Evolutionary conservation across 192 early-diverging fungal species (phyloP).

Genomic region (Coemansia sp.): DNA sequence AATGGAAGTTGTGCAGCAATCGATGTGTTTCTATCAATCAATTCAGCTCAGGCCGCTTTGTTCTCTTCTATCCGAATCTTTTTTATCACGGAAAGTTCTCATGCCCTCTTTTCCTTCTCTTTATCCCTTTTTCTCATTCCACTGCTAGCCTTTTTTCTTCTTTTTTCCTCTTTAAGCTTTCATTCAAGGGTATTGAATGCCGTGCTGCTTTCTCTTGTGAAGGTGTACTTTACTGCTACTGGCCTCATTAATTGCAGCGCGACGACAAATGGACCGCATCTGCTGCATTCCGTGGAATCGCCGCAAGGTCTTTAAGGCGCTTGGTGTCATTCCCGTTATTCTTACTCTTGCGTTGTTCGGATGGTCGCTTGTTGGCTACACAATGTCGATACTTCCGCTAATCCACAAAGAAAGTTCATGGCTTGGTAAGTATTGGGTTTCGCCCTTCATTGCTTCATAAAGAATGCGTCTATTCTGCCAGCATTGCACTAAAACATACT

Average conservation of each 20-base stretch:
- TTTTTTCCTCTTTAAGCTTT: background rate
- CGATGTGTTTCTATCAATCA: too few species aligned
- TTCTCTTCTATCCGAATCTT: too few species aligned
- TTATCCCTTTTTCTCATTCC: background rate
- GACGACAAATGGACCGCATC: background rate
- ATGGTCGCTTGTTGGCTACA: conserved; percentile 38
- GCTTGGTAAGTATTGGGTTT: background rate
- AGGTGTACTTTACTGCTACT: background rate
- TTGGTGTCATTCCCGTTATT: conserved; percentile 45
- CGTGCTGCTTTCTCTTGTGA: background rate
- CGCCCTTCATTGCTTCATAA: background rate
- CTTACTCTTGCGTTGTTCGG: conserved; percentile 40
- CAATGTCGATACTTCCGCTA: conserved; percentile 20
- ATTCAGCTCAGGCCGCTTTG: too few species aligned
- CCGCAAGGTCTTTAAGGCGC: conserved; percentile 34
- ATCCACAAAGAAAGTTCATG: conserved; percentile 12
- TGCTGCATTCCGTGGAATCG: conserved; percentile 28
- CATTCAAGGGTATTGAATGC: background rate
- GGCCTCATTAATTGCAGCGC: background rate
- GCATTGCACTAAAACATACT: background rate
- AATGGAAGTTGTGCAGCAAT: too few species aligned
- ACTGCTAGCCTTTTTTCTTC: background rate
- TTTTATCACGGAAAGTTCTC: too few species aligned
- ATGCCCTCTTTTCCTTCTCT: background rate
- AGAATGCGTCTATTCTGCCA: too few species aligned